phyloP scores from a whole-genome alignment of 108 stramenopile species.

The Nannochloropsis gaditana region DNA sequence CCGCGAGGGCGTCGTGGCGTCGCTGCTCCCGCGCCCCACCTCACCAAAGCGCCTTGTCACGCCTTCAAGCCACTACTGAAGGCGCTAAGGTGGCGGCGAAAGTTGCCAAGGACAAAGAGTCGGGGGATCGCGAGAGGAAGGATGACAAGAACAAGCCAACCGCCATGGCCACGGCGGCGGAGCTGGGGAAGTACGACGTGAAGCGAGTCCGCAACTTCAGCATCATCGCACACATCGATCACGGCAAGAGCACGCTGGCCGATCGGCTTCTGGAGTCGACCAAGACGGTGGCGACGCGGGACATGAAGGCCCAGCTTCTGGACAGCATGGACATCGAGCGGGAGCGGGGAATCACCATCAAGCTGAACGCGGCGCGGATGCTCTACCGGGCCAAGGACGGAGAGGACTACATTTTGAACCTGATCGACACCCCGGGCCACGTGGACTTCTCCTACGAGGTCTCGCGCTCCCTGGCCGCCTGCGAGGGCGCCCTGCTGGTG shows the following conservation, averaged over 20 bases:
- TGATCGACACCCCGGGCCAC: conserved; percentile 80
- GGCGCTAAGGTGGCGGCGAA: neutral
- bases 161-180: conserved; percentile 9
- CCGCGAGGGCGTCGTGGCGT: neutral
- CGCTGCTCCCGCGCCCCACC: neutral
- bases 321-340: conserved; percentile 96
- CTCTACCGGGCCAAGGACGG: conserved; percentile 77
- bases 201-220: conserved; percentile 83
- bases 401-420: conserved; percentile 72
- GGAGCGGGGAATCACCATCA: conserved; percentile 97
- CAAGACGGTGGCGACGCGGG: conserved; percentile 69
- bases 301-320: conserved; percentile 85
- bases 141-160: conserved; percentile 6
- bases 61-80: conserved; percentile 2
- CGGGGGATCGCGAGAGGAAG: neutral
- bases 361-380: conserved; percentile 92
- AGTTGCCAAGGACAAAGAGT: neutral
- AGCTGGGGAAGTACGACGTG: conserved; percentile 31
- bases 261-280: conserved; percentile 64
- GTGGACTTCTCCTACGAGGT: conserved; percentile 95
- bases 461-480: conserved; percentile 88
- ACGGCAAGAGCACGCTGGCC: conserved; percentile 92
- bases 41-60: conserved; percentile 15
- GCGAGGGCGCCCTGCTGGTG: conserved; percentile 95
- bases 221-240: conserved; percentile 94